Base-by-base conservation (phyloP, 768 basidiomycete genomes). In the Trametes coccinea region DNA sequence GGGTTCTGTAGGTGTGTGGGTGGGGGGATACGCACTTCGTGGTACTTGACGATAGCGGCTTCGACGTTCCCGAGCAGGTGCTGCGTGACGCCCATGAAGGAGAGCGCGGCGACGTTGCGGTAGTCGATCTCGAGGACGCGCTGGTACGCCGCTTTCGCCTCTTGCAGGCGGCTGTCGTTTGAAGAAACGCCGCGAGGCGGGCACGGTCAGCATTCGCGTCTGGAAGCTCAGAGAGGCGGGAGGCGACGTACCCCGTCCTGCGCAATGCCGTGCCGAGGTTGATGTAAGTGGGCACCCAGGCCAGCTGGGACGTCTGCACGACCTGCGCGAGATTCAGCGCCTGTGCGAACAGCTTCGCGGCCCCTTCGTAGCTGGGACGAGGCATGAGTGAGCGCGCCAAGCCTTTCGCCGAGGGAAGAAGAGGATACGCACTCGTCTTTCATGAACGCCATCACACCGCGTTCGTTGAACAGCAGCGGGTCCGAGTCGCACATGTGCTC, bases 211-310 rank as follows among this genome's bases (percentile, higher is more conserved):
- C 22, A 17, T 40, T 3, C 27, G 22, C 22, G 22, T 22, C 22
- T 22, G 22, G 22, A 22, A 22, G 22, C 22, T 22, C 6, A 1
- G 33, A 5, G 37, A 27, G 34, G 33, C 11, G 33, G 2, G 29
- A 11, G 44, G 46, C 6, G 4, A 73, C 86, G 59, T 63, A 93
- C 93, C 83, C 84, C 10, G 91, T 78, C 72, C 92, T 93, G 17
- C 95, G 85, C 66, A 84, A 86, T 55, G 90, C 89, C 29, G 96
- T 97, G 10, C 93, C 97, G 16, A 98, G 83, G 71, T 98, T 99
- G 62, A 96, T 78, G 72, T 92, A 93, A 0, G 95, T 97, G 10
- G 88, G 87, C 0, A 88, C 82, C 95, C 96, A 98, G 0, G 90
- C 85, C 40, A 83, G 83, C 62, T 91, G 87, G 1, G 93, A 91